Conservation (phyloP, 2,329 filamentous ascomycete species). For the Dactylellina haptotyla region DNA sequence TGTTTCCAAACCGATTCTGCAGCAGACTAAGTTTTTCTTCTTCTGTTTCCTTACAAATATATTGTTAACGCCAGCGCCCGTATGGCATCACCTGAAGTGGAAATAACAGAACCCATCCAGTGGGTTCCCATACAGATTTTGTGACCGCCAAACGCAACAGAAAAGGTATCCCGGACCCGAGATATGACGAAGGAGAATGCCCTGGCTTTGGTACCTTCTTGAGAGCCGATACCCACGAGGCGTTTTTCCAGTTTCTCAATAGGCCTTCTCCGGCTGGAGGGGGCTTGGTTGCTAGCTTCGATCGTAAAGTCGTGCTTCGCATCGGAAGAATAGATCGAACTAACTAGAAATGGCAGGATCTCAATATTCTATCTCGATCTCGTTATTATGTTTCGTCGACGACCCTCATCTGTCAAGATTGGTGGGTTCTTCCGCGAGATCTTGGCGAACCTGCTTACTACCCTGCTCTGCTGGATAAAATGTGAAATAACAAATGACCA, state of each 20-base stretch:
- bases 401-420: not conserved
- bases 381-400: not conserved
- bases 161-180: not conserved
- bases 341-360: conserved; percentile 11
- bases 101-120: not conserved
- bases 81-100: not conserved
- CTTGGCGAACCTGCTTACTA: too few species aligned
- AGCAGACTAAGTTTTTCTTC: too few species aligned
- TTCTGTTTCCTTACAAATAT: not conserved
- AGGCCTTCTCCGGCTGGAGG: not conserved
- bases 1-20: not conserved
- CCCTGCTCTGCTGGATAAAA: not conserved
- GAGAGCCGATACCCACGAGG: conserved; percentile 9
- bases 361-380: not conserved
- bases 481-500: too few species aligned
- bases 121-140: not conserved
- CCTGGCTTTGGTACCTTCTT: too few species aligned
- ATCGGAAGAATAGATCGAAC: conserved; percentile 3
- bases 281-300: conserved; percentile 13
- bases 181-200: not conserved
- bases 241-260: not conserved
- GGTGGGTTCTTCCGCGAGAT: not conserved
- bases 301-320: not conserved
- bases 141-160: not conserved
- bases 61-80: not conserved